A percentile compares a stretch with the other conserved stretches of the same genome.
These are phyloP conservation scores for Yarrowia sp. DNA, from an alignment of 805 yeast genomes.

Conservation along the genomic window DNA sequence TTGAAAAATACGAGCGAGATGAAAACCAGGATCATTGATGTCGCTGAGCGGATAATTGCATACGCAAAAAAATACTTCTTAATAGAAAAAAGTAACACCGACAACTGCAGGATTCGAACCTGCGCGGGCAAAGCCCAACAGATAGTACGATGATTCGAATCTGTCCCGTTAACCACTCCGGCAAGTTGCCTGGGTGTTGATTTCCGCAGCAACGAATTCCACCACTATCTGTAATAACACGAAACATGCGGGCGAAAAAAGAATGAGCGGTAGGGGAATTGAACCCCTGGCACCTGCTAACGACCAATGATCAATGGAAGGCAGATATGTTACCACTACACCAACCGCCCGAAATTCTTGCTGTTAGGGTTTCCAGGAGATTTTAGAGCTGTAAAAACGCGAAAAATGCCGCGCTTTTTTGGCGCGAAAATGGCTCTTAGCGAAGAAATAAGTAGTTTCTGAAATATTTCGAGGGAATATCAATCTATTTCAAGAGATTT, in stretches of 20 bases:
- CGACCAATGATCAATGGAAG: not conserved
- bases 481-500: no score
- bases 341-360: not conserved
- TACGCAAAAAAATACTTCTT: not conserved
- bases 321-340: constrained; percentile 21
- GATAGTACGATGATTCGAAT: constrained; percentile 17
- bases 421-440: not conserved
- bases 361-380: not conserved
- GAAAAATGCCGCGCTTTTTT: not conserved
- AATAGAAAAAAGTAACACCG: constrained; percentile 26
- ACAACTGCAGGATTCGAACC: constrained; percentile 41
- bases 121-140: constrained; percentile 40
- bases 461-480: no score
- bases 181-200: constrained; percentile 32
- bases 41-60: not conserved
- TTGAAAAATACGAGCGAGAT: not conserved
- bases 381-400: not conserved
- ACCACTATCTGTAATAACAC: not conserved
- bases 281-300: constrained; percentile 19
- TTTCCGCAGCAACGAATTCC: not conserved
- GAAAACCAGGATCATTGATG: not conserved
- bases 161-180: constrained; percentile 31
- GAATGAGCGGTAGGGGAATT: constrained; percentile 13
- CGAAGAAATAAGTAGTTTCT: no score
- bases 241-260: not conserved